Evolutionary conservation across 192 early-diverging fungal genomes (phyloP).

Genomic region (Entrophospora sp.): DNA sequence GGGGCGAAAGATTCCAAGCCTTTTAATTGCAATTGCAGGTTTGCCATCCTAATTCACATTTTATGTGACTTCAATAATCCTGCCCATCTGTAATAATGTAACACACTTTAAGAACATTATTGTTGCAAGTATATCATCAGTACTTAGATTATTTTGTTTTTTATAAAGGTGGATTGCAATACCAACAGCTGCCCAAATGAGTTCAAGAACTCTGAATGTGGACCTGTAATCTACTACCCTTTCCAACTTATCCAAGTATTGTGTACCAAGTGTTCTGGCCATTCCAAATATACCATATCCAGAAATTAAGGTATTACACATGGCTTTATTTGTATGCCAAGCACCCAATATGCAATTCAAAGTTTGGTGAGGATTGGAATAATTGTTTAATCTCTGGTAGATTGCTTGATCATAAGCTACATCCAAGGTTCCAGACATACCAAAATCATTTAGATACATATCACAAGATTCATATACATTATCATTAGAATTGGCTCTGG

Average conservation of each 20-base stretch:
- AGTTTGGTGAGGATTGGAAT: neutral
- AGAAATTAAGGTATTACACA: neutral
- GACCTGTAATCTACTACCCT: neutral
- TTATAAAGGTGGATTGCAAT: neutral
- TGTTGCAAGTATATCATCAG: neutral
- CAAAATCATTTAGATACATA: neutral
- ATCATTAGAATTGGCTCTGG: neutral
- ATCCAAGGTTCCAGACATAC: neutral
- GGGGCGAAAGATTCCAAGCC: neutral
- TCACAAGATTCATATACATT: neutral
- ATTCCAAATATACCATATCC: neutral
- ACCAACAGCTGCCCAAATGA: conserved; percentile 4
- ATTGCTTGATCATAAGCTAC: neutral
- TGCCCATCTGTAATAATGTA: neutral
- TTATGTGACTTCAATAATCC: neutral
- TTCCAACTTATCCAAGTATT: neutral
- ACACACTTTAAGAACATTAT: neutral
- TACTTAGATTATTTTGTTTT: neutral
- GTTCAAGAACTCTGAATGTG: neutral
- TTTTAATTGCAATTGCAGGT: neutral
- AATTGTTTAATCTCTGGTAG: neutral
- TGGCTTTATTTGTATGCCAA: neutral
- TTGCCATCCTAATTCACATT: neutral
- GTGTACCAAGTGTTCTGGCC: neutral
- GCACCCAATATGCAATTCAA: neutral